Evolutionary conservation across 805 yeast species (phyloP).

Genomic region (Candida namnaoensis): DNA sequence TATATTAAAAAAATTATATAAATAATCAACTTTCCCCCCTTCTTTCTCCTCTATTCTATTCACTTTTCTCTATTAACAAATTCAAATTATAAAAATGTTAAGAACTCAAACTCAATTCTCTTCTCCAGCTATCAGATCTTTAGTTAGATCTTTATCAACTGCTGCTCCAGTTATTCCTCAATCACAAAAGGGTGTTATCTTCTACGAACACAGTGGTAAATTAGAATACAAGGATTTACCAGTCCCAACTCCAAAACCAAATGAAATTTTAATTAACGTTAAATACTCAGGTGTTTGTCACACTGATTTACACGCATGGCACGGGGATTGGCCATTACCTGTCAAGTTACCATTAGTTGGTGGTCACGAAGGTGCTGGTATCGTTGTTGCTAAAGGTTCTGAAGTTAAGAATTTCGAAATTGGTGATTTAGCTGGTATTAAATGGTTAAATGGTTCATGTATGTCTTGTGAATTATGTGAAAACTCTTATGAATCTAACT

Average conservation of each 20-base stretch:
- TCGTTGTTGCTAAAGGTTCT: conserved; percentile 56
- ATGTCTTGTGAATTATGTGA: conserved; percentile 60
- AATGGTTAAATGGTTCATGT: conserved; percentile 67
- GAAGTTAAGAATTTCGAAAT: conserved; percentile 52
- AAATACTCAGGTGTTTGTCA: conserved; percentile 72
- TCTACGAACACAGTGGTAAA: conserved; percentile 42
- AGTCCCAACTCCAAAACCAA: conserved; percentile 55
- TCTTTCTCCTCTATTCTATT: not conserved
- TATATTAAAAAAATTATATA: no score
- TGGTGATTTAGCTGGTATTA: conserved; percentile 63
- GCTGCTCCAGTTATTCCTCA: conserved; percentile 28
- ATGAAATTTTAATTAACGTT: conserved; percentile 55
- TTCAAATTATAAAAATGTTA: not conserved
- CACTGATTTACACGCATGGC: conserved; percentile 70
- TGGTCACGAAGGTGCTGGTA: conserved; percentile 73
- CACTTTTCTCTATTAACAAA: not conserved
- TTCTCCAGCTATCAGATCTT: conserved; percentile 6
- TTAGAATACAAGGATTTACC: conserved; percentile 43
- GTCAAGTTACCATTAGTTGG: conserved; percentile 57
- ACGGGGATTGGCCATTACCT: conserved; percentile 63
- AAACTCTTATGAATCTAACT: conserved; percentile 52
- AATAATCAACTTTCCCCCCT: no score
- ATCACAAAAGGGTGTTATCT: conserved; percentile 43
- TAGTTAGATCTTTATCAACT: conserved; percentile 16
- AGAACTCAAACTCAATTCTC: conserved; percentile 13